Evolutionary conservation across 179 eudicot genomes (phyloP), one percentile per base, ranked within the genome.

Genomic region (Beta macrorhiza): DNA sequence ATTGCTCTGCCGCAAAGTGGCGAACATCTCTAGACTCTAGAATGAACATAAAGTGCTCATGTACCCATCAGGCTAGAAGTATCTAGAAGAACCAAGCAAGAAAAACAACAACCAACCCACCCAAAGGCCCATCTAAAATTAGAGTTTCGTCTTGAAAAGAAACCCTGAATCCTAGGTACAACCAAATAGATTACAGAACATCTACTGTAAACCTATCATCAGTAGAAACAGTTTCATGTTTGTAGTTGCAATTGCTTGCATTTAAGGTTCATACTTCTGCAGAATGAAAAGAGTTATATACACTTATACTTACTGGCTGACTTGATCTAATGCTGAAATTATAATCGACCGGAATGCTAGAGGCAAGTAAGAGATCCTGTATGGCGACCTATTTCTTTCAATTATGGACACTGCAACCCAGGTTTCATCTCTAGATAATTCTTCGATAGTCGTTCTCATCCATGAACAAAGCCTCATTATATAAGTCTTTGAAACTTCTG

Each of bases 381-480:
- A 95, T 22, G 92, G 95, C 52, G 99, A 95, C 88, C 87, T 92
- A 84, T 93, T 95, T 86, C 99, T 90, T 83, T 93, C 98, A 81
- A 95, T 90, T 74, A 93, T 83, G 79, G 99, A 94, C 56, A 94
- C 97, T 19, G 99, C 90, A 81, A 89, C 89, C 98, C 98, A 95
- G 45, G 91, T 87, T 90, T 95, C 99, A 65, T 89, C 90, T 86
- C 87, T 90, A 17, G 96, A 86, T 81, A 95, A 80, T 78, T 90
- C 94, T 80, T 93, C 94, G n/a, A 85, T 90, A 78, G 97, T 88
- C 73, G 90, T 78, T 81, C 97, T 88, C 96, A 94, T 93, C 99
- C 99, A 95, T 72, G 99, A 89, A 88, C 98, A 92, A 80, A 94
- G 97, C 89, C 98, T 91, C 72, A 91, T 71, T 82, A 95, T 91